phyloP scores from a whole-genome alignment of 352 stramenopile species.

The Phytophthora pini region DNA sequence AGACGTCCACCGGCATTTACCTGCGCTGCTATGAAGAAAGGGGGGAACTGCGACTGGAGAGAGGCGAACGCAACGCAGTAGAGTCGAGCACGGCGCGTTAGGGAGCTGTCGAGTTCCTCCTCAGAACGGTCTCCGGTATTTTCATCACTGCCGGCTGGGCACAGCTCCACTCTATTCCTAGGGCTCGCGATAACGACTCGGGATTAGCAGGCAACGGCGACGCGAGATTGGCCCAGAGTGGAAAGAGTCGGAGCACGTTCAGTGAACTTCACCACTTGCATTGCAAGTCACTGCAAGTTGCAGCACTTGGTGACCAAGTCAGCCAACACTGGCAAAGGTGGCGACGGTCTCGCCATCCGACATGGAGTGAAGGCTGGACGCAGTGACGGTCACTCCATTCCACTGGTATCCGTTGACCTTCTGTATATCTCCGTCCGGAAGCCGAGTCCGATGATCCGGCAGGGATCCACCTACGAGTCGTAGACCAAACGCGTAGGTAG shows the following conservation, averaged over 20 bases:
- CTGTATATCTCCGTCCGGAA: too few relatives aligned
- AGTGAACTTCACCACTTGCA: background rate
- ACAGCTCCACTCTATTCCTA: conserved; percentile 26
- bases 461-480: too few relatives aligned
- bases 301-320: background rate
- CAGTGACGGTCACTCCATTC: too few relatives aligned
- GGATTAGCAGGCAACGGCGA: conserved; percentile 11
- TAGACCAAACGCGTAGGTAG: too few relatives aligned
- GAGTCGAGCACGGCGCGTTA: background rate
- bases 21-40: background rate
- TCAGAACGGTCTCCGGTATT: conserved; percentile 23
- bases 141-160: conserved; percentile 18
- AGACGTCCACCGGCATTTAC: conserved; percentile 24
- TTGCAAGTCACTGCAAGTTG: too few relatives aligned
- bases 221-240: conserved; percentile 1
- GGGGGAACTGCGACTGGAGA: conserved; percentile 10
- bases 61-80: background rate
- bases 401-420: too few relatives aligned
- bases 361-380: too few relatives aligned
- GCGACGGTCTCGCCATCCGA: background rate
- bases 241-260: conserved; percentile 16
- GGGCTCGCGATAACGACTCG: conserved; percentile 10
- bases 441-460: too few relatives aligned
- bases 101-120: background rate
- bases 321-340: background rate